Percentiles rank a stretch among this genome's conserved stretches.
Conservation (phyloP, 148 eudicot species). For the Euryodendron excelsum region DNA sequence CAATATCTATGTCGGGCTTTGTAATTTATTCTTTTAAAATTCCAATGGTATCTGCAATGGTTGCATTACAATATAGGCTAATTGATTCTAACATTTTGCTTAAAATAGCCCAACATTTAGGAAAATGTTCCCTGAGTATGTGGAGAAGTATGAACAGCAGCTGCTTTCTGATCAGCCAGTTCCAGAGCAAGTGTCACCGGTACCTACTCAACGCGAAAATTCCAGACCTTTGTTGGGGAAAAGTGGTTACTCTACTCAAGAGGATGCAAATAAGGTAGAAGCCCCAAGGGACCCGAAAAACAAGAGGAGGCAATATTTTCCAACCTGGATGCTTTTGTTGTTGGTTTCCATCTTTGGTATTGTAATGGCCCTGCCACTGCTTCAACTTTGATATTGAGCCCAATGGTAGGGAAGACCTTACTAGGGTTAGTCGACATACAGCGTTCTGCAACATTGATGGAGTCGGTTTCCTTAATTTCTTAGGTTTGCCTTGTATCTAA, state of each 20-base stretch:
- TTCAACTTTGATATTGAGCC: conserved; percentile 55
- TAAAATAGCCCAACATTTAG: conserved; percentile 60
- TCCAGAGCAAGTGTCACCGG: conserved; percentile 27
- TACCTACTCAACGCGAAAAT: conserved; percentile 29
- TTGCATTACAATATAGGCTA: background rate
- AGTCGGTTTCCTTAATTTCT: background rate
- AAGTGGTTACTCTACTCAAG: conserved; percentile 29
- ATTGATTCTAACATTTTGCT: conserved; percentile 11
- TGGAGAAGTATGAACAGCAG: conserved; percentile 73
- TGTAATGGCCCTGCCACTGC: conserved; percentile 88
- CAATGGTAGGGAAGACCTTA: background rate
- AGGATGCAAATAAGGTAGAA: conserved; percentile 34
- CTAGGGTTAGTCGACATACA: background rate
- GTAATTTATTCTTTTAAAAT: background rate
- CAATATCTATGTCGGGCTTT: background rate
- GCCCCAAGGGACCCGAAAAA: conserved; percentile 37
- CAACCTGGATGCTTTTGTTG: conserved; percentile 72
- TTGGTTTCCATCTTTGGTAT: conserved; percentile 64
- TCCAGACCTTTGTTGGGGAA: conserved; percentile 31
- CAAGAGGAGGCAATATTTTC: conserved; percentile 46
- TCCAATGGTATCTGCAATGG: background rate
- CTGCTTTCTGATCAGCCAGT: conserved; percentile 46
- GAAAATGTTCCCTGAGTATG: conserved; percentile 89
- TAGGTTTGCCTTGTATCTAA: conserved; percentile 3
- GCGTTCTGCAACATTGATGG: background rate